Percentiles rank a stretch among this genome's conserved stretches.
Conservation (phyloP, 805 yeast species). For the Nakazawaea holstii region DNA sequence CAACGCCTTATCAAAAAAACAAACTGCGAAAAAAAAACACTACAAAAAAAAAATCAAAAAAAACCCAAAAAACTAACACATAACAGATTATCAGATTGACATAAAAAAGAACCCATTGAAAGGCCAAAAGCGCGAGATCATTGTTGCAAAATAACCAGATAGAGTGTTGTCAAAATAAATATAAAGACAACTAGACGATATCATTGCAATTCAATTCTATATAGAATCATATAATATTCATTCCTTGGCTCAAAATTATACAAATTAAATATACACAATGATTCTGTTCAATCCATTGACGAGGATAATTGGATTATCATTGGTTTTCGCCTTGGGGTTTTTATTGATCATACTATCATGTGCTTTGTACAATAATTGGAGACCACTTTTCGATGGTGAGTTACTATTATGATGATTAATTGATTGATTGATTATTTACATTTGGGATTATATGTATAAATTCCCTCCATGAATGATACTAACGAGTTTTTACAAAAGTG, state of each 20-base stretch:
- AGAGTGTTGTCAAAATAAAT: neutral
- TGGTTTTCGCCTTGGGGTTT: conserved; percentile 83
- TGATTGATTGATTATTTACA: no score
- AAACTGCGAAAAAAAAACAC: no score
- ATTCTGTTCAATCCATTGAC: conserved; percentile 51
- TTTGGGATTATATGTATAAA: neutral
- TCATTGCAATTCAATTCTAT: no score
- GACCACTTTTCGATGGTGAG: conserved; percentile 71
- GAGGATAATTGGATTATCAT: conserved; percentile 67
- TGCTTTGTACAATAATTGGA: conserved; percentile 83
- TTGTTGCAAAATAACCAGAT: no score
- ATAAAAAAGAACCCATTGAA: no score
- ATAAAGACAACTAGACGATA: neutral
- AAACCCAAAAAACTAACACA: neutral
- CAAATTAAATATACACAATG: no score
- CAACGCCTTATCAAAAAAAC: no score
- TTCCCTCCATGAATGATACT: neutral
- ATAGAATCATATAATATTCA: no score
- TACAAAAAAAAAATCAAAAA: neutral
- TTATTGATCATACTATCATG: conserved; percentile 83
- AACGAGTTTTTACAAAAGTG: conserved; percentile 14
- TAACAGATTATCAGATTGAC: no score
- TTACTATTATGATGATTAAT: no score
- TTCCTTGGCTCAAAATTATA: no score
- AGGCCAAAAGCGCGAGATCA: no score